Conservation (phyloP, 164 flowering plant genomes). For the grape (Vitis vinifera) region DNA sequence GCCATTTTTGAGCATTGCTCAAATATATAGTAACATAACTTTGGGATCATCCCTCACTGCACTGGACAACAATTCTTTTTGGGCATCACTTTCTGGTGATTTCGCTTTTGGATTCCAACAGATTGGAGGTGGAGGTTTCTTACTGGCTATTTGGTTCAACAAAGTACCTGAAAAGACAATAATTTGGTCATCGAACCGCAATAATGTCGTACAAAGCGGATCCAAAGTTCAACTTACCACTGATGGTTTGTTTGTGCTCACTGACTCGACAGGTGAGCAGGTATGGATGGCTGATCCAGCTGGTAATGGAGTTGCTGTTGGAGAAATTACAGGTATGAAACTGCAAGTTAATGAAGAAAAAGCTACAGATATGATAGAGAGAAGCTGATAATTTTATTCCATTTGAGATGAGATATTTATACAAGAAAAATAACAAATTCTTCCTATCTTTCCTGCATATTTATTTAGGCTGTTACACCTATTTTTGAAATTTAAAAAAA, state of each 20-base stretch:
- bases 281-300: background rate
- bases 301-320: background rate
- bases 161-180: background rate
- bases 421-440: too few species aligned
- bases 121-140: background rate
- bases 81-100: background rate
- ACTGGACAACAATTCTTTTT: background rate
- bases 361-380: too few species aligned
- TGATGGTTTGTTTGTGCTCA: background rate
- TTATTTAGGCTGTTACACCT: too few species aligned
- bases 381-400: too few species aligned
- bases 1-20: constrained; percentile 1
- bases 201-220: background rate
- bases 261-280: constrained; percentile 1
- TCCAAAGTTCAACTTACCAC: background rate
- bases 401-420: too few species aligned
- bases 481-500: too few species aligned
- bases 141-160: background rate
- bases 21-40: background rate
- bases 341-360: too few species aligned
- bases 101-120: constrained; percentile 4
- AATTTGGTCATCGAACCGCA: background rate
- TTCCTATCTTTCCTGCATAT: too few species aligned
- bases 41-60: background rate
- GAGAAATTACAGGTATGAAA: too few species aligned